Evolutionary conservation across 768 basidiomycete species (phyloP), one percentile per base, ranked within the genome.

Genomic region (Kwoniella sp.): DNA sequence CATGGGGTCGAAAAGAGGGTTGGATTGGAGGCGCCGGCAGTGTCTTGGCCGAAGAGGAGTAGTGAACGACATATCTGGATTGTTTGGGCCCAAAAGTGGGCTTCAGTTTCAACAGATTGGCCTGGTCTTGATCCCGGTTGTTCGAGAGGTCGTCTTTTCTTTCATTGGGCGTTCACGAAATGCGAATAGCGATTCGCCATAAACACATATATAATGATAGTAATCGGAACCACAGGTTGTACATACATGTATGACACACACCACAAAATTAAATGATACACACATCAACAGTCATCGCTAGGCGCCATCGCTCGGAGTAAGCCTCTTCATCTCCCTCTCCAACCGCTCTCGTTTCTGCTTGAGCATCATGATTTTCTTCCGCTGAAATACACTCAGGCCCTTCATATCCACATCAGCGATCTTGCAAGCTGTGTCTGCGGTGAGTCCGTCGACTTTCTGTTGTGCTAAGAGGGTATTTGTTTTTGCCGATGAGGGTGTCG

Each of bases 261-360:
- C 13, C 13, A 34, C 34, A 34, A 5, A 5, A 13, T 5, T 5
- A 45, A 9, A 17, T 45, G 15, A 45, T 17, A 9, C 41, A 11
- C 11, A 11, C 5, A 11, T 9, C 17, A 20, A 9, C 8, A 9
- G 41, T 17, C 13, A 3, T 20, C 11, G 41, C 41, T 17, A 9
- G 41, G 41, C 15, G 41, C 41, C 15, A 17, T 20, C 41, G 17
- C 8, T 20, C 15, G 41, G 13, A 37, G 34, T 13, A 13, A 80
- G 57, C 50, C 66, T 70, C 50, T 53, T 67, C 58, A 68, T 50
- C 62, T 80, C 77, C 66, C 65, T 71, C 71, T 77, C 76, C 67
- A 80, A 58, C 60, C 73, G 61, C 55, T 80, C 74, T 38, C 78
- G 52, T 59, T 76, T 79, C 17, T 66, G 68, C 55, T 71, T 76